Percentiles rank a stretch among this genome's conserved stretches.
Conservation (phyloP, 78 protist genomes). For the Speleostelium caveatum region DNA sequence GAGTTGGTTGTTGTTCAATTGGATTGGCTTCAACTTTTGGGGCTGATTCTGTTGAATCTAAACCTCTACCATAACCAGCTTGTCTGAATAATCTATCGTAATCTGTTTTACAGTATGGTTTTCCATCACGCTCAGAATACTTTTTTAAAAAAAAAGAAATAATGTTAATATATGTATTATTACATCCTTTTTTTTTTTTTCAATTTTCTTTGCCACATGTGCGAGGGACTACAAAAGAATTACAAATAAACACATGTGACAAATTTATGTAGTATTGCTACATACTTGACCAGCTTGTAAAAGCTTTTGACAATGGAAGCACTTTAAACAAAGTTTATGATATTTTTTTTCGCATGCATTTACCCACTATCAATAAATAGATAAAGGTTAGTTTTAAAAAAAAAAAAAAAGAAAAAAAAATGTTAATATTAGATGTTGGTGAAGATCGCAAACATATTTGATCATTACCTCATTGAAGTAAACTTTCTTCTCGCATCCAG, state of each 20-base stretch:
- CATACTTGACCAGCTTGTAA: conserved; percentile 3
- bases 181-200: neutral
- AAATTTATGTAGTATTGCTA: too few relatives aligned
- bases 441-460: too few relatives aligned
- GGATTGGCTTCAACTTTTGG: conserved; percentile 18
- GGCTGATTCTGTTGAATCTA: conserved; percentile 5
- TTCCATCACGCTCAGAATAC: conserved; percentile 32
- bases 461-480: too few relatives aligned
- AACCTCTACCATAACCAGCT: conserved; percentile 46
- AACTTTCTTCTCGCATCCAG: too few relatives aligned
- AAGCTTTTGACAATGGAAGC: conserved; percentile 29
- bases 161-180: neutral
- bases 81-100: conserved; percentile 54
- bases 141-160: neutral
- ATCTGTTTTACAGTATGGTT: conserved; percentile 65
- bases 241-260: too few relatives aligned
- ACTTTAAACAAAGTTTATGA: conserved; percentile 38
- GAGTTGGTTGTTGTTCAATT: neutral
- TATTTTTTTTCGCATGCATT: neutral
- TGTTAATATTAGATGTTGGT: too few relatives aligned
- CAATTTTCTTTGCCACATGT: too few relatives aligned
- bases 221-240: too few relatives aligned
- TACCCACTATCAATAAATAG: too few relatives aligned
- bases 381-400: too few relatives aligned
- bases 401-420: too few relatives aligned